phyloP scores from a whole-genome alignment of 495 filamentous ascomycete genomes.

The Penicillium herquei region DNA sequence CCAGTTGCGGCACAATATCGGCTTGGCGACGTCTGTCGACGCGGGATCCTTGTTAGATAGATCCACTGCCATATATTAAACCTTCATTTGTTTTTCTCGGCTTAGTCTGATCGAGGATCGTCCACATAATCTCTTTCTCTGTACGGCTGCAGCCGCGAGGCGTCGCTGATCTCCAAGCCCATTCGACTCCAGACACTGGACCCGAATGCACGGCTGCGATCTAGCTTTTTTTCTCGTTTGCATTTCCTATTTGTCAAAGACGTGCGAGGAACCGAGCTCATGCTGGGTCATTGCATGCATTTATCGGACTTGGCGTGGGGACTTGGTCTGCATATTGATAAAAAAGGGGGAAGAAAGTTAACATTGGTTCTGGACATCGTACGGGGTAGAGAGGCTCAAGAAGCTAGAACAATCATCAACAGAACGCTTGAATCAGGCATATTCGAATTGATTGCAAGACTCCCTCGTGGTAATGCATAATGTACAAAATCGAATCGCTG shows the following conservation, averaged over 20 bases:
- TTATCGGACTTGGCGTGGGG: neutral
- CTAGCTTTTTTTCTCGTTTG: too few relatives aligned
- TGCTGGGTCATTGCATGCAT: neutral
- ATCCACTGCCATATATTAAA: neutral
- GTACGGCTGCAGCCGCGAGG: neutral
- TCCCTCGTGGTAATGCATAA: constrained; percentile 22
- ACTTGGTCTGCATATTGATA: neutral
- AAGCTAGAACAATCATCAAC: constrained; percentile 3
- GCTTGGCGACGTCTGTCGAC: neutral
- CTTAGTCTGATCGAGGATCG: neutral
- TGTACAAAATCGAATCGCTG: constrained; percentile 15
- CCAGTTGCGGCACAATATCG: neutral
- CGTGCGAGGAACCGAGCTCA: neutral
- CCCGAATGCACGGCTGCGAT: neutral
- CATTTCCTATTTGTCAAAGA: too few relatives aligned
- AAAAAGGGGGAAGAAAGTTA: neutral
- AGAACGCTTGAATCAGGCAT: constrained; percentile 3
- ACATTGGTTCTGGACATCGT: too few relatives aligned
- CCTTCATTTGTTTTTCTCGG: neutral
- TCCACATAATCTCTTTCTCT: neutral
- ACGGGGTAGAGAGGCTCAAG: neutral
- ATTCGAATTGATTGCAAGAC: constrained; percentile 10
- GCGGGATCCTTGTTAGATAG: neutral
- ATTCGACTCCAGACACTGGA: neutral
- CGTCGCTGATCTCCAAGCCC: neutral